A percentile compares a stretch with the other conserved stretches of the same genome.
These are phyloP conservation scores for Suillus subluteus DNA, from an alignment of 768 basidiomycete genomes.

Conservation along the genomic window DNA sequence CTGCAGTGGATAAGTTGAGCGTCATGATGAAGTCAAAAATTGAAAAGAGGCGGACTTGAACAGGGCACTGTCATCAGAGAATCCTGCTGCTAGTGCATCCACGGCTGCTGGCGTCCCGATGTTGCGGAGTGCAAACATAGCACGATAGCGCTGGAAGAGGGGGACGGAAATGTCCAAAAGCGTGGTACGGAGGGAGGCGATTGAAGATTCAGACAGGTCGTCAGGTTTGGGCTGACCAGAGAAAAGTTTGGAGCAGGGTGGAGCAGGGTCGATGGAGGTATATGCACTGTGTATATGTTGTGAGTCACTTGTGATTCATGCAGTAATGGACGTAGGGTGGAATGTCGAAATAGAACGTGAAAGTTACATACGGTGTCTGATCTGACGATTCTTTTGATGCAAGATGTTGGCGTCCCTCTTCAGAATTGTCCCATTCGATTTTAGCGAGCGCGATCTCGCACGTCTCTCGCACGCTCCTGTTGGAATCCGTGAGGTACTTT, in stretches of 20 bases:
- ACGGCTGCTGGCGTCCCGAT: constrained; percentile 86
- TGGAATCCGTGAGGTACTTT: constrained; percentile 71
- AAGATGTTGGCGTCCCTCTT: constrained; percentile 61
- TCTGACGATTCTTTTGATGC: constrained; percentile 34
- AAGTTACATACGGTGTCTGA: constrained; percentile 40
- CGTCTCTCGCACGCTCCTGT: constrained; percentile 86
- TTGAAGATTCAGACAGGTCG: constrained; percentile 49
- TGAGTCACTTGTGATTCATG: not conserved
- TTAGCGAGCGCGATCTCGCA: constrained; percentile 97
- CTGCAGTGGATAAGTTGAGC: constrained; percentile 42
- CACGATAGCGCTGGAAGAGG: constrained; percentile 93
- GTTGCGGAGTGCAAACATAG: constrained; percentile 97
- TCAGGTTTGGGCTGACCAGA: constrained; percentile 54
- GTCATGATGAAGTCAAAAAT: not conserved
- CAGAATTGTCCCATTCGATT: constrained; percentile 89
- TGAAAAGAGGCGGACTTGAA: constrained; percentile 74
- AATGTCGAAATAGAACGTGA: not conserved
- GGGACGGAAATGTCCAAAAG: constrained; percentile 70
- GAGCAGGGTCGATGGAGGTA: constrained; percentile 89
- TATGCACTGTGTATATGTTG: constrained; percentile 52
- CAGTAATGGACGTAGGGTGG: not conserved
- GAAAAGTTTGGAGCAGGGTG: constrained; percentile 69
- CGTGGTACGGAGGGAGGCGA: constrained; percentile 58
- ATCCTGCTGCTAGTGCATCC: constrained; percentile 89
- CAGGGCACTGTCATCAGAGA: constrained; percentile 84